Conservation (phyloP, 1,284 basidiomycete genomes). For the Cutaneotrichosporon curvatum region DNA sequence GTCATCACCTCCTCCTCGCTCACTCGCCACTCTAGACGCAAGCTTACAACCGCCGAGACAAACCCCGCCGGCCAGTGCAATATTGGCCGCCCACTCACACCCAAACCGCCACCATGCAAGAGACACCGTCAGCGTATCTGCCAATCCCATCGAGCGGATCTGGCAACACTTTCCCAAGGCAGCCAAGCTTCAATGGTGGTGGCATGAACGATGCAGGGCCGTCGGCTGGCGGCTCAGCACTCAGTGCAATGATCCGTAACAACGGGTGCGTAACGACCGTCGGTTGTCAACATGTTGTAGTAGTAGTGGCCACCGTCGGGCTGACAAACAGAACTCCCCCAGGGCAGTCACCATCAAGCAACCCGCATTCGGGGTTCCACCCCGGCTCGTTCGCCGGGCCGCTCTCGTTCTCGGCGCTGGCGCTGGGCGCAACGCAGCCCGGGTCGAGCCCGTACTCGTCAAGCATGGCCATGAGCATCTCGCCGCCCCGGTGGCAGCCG, state of each 20-base stretch:
- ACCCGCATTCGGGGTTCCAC: conserved; percentile 29
- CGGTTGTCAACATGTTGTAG: no score
- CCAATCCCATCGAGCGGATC: conserved; percentile 10
- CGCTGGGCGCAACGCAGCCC: conserved; percentile 23
- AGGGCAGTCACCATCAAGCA: not conserved
- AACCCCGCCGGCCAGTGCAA: no score
- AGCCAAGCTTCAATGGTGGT: not conserved
- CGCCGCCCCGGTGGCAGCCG: conserved; percentile 37
- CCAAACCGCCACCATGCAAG: conserved; percentile 7
- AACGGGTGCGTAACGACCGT: no score
- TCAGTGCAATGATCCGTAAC: no score
- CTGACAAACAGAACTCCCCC: no score
- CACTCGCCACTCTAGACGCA: no score
- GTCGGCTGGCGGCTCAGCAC: no score
- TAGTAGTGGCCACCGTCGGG: no score
- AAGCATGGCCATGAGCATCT: conserved; percentile 40
- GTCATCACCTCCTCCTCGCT: no score
- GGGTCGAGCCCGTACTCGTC: conserved; percentile 23
- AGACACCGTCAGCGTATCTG: conserved; percentile 9
- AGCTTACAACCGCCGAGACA: no score
- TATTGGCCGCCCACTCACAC: no score
- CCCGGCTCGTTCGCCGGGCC: conserved; percentile 33
- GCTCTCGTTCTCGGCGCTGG: conserved; percentile 27
- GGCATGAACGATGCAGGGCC: not conserved
- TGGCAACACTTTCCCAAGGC: not conserved